Evolutionary conservation across 2,329 filamentous ascomycete species (phyloP), one percentile per base, ranked within the genome.

Genomic region (Penicillium sp.): DNA sequence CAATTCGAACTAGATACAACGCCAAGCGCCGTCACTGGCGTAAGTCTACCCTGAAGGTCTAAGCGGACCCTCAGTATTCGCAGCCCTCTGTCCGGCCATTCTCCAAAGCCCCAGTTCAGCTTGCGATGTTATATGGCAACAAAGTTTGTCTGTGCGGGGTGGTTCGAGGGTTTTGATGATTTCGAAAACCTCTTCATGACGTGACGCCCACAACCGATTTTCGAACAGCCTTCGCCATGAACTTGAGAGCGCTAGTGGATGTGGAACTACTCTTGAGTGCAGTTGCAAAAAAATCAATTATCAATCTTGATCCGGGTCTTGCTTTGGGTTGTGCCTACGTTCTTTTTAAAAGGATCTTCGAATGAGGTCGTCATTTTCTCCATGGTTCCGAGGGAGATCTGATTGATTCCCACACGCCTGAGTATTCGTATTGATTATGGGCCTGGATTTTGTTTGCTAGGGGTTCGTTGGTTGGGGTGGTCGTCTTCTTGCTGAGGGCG

Each of bases 1-100:
- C 7, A 35, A n/a, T 46, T 33, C 37, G 10, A 12, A 38, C 67
- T 75, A 99, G 93, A 81, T 99, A 99, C 87, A 99, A 99, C 83
- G 91, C 93, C 72, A 99, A 99, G 89, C 83, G 93, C 79, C 88
- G 93, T 80, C 93, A 99, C 78, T 99, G 93, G 93, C 89, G 93
- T 82, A 99, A 99, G 92, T 97, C 93, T 75, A 88, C 90, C 75
- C 89, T 99, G 80, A 90, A 90, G 75, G 95, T 99, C 82, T 99
- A 93, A 82, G 83, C 77, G 61, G 42, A 53, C 58, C 49, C 54
- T 53, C 53, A 47, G 58, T 45, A 45, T 39, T 38, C 27, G 42
- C 42, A 56, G 75, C 77, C 73, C 80, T 76, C 70, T 67, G 61
- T 60, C 66, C 68, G 64, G 64, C 64, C 63, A 61, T 59, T 62